These are phyloP conservation scores for Diplocarpon mali DNA, from an alignment of 2,329 filamentous ascomycete genomes.

Conservation along the genomic window DNA sequence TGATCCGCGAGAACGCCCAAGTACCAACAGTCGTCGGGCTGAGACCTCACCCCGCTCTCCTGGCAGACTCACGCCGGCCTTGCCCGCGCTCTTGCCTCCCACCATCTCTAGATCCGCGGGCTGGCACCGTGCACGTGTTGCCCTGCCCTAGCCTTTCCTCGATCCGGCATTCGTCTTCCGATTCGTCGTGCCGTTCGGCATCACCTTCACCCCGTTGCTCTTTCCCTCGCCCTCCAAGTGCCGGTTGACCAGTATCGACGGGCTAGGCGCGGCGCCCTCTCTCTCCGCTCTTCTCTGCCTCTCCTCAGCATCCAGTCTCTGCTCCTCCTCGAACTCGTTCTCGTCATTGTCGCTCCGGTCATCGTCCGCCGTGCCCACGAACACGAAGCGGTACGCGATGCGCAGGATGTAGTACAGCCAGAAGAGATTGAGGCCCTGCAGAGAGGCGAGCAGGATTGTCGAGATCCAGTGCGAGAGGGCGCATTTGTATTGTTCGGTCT, in stretches of 20 bases:
- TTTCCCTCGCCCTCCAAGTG: conserved; percentile 14
- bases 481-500: conserved; percentile 67
- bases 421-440: conserved; percentile 70
- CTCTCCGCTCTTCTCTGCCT: conserved; percentile 5
- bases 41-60: no score
- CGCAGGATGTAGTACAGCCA: conserved; percentile 71
- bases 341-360: conserved; percentile 65
- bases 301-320: conserved; percentile 14
- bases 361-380: conserved; percentile 51
- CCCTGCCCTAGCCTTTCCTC: conserved; percentile 7
- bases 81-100: no score
- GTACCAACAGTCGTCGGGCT: no score
- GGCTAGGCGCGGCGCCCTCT: conserved; percentile 1
- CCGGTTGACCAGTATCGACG: conserved; percentile 14
- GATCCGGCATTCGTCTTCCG: conserved; percentile 12
- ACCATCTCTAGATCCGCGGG: background rate
- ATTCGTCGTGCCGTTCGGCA: conserved; percentile 15
- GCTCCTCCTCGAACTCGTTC: conserved; percentile 18
- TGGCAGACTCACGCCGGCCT: no score
- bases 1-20: no score
- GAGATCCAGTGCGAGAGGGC: conserved; percentile 58
- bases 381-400: conserved; percentile 61
- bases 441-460: conserved; percentile 47
- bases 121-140: conserved; percentile 2
- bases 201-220: conserved; percentile 10